These are phyloP conservation scores for Boletus semigastroideus DNA, from an alignment of 1,284 basidiomycete genomes.

Conservation along the genomic window DNA sequence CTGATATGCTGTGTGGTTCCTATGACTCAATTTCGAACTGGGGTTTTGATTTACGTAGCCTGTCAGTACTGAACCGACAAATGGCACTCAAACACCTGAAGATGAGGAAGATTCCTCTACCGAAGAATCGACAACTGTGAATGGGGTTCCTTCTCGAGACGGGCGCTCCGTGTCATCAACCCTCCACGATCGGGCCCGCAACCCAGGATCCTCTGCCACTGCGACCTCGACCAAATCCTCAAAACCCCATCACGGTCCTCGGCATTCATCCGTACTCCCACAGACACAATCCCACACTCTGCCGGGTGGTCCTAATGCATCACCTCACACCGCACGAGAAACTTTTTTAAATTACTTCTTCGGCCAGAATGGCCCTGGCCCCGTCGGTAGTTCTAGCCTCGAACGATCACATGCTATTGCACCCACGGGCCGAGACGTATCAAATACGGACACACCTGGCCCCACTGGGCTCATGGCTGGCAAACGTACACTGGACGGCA, in stretches of 20 bases:
- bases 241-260: slow-evolving; percentile 33
- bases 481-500: slow-evolving; percentile 68
- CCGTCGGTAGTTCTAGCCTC: slow-evolving; percentile 51
- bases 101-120: slow-evolving; percentile 59
- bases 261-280: slow-evolving; percentile 32
- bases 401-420: slow-evolving; percentile 38
- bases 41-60: slow-evolving; percentile 40
- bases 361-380: slow-evolving; percentile 76
- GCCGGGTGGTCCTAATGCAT: slow-evolving; percentile 38
- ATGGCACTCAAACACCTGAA: slow-evolving; percentile 48
- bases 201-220: slow-evolving; percentile 33
- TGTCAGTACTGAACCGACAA: slow-evolving; percentile 54
- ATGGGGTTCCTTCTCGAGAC: slow-evolving; percentile 57
- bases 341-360: slow-evolving; percentile 97
- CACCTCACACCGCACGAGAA: slow-evolving; percentile 68
- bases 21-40: slow-evolving; percentile 5
- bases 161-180: slow-evolving; percentile 80
- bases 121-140: slow-evolving; percentile 51
- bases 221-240: slow-evolving; percentile 37
- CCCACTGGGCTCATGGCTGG: slow-evolving; percentile 63
- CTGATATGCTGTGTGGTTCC: slow-evolving; percentile 1
- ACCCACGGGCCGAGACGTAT: slow-evolving; percentile 61
- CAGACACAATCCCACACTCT: slow-evolving; percentile 25
- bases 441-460: slow-evolving; percentile 48
- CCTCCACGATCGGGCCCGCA: slow-evolving; percentile 67